Percentiles rank a stretch among this genome's conserved stretches.
These are phyloP conservation scores for Kandelia obovata DNA, from an alignment of 345 rosid species.

Conservation along the genomic window DNA sequence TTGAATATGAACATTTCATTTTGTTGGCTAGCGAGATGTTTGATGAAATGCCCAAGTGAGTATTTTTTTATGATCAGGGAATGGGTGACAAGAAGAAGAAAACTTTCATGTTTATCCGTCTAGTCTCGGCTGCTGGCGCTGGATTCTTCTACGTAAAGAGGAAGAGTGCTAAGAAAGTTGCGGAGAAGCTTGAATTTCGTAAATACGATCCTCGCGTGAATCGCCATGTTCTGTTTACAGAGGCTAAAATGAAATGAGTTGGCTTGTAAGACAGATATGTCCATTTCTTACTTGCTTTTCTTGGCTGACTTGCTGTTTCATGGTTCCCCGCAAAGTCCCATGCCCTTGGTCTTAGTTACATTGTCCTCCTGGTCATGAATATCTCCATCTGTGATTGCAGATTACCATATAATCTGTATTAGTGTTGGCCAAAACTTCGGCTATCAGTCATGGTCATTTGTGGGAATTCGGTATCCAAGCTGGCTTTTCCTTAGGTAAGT, in stretches of 20 bases:
- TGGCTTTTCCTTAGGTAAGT: too few relatives aligned
- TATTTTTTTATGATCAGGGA: background rate
- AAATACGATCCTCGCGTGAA: conserved; percentile 90
- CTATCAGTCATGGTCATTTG: too few relatives aligned
- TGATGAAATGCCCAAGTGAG: conserved; percentile 13
- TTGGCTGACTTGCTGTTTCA: too few relatives aligned
- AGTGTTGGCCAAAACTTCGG: too few relatives aligned
- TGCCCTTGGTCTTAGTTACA: too few relatives aligned
- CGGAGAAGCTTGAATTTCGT: conserved; percentile 88
- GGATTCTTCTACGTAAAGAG: conserved; percentile 93
- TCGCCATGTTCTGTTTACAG: conserved; percentile 85
- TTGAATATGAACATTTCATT: too few relatives aligned
- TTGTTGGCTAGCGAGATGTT: background rate
- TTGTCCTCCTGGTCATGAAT: too few relatives aligned
- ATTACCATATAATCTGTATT: too few relatives aligned
- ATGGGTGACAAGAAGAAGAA: conserved; percentile 94
- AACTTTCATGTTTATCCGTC: conserved; percentile 82
- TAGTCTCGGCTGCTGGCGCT: conserved; percentile 91
- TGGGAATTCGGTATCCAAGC: too few relatives aligned
- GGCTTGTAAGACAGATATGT: background rate
- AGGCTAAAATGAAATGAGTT: conserved; percentile 87
- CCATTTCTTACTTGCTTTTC: too few relatives aligned
- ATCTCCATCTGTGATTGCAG: too few relatives aligned
- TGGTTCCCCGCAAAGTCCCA: too few relatives aligned
- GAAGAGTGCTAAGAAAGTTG: conserved; percentile 69